phyloP scores from a whole-genome alignment of 2,329 filamentous ascomycete species.

The Sarocladium kiliense region DNA sequence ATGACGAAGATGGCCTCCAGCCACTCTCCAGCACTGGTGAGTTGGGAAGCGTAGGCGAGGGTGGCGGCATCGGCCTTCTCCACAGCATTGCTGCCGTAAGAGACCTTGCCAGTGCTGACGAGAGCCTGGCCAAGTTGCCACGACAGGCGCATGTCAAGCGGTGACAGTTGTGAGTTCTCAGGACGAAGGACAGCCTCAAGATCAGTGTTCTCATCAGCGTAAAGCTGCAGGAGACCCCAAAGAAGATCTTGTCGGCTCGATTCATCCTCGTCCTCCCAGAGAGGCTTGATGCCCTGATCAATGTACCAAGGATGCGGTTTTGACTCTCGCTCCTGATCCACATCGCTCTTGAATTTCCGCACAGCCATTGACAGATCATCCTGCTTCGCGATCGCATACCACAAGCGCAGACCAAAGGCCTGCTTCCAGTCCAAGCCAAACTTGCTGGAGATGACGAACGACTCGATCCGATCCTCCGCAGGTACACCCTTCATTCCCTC shows the following conservation, averaged over 20 bases:
- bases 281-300: conserved; percentile 50
- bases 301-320: conserved; percentile 68
- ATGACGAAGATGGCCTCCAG: conserved; percentile 71
- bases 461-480: conserved; percentile 72
- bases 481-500: conserved; percentile 69
- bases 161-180: conserved; percentile 69
- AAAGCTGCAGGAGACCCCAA: conserved; percentile 82
- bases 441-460: conserved; percentile 75
- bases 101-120: conserved; percentile 41
- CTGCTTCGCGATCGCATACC: conserved; percentile 70
- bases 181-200: conserved; percentile 71
- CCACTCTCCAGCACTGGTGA: conserved; percentile 62
- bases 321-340: conserved; percentile 66
- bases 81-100: conserved; percentile 47
- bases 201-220: conserved; percentile 52
- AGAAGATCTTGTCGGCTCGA: conserved; percentile 68
- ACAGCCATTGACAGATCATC: conserved; percentile 72
- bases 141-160: conserved; percentile 68
- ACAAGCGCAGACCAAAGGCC: conserved; percentile 83
- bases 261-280: conserved; percentile 57
- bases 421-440: conserved; percentile 92
- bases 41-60: conserved; percentile 58
- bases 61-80: conserved; percentile 63
- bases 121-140: conserved; percentile 81
- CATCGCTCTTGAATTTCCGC: conserved; percentile 64